A percentile compares a stretch with the other conserved stretches of the same genome.
Conservation (phyloP, 2,329 filamentous ascomycete genomes). For the Fusarium sambucinum region DNA sequence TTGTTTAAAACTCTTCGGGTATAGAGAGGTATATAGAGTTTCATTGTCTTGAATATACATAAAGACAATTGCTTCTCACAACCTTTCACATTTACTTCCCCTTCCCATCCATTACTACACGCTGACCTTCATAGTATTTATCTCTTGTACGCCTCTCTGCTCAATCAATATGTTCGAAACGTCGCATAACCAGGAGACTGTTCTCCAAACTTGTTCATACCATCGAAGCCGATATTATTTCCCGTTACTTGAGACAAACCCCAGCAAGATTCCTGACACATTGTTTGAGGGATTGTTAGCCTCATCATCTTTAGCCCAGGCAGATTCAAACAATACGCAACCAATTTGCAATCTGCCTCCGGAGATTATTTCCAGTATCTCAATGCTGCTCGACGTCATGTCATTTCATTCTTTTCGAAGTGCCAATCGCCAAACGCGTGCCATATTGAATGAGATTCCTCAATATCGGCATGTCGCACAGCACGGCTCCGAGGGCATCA, state of each 20-base stretch:
- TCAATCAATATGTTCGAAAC: neutral
- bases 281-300: neutral
- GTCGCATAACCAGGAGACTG: neutral
- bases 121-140: neutral
- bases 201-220: slow-evolving; percentile 16
- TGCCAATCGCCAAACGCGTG: slow-evolving; percentile 1
- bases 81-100: neutral
- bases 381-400: slow-evolving; percentile 2
- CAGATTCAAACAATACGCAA: too few species aligned
- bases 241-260: neutral
- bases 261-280: neutral
- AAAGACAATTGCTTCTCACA: neutral
- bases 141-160: neutral
- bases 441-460: neutral
- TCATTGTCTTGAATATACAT: neutral
- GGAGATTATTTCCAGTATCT: neutral
- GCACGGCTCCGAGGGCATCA: neutral
- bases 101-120: neutral
- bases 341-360: neutral
- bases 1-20: too few species aligned
- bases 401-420: slow-evolving; percentile 6
- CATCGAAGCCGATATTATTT: slow-evolving; percentile 11
- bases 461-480: slow-evolving; percentile 6
- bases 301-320: neutral
- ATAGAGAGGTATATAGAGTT: too few species aligned